These are phyloP conservation scores for Boletus speciosus DNA, from an alignment of 768 basidiomycete species.

Conservation along the genomic window DNA sequence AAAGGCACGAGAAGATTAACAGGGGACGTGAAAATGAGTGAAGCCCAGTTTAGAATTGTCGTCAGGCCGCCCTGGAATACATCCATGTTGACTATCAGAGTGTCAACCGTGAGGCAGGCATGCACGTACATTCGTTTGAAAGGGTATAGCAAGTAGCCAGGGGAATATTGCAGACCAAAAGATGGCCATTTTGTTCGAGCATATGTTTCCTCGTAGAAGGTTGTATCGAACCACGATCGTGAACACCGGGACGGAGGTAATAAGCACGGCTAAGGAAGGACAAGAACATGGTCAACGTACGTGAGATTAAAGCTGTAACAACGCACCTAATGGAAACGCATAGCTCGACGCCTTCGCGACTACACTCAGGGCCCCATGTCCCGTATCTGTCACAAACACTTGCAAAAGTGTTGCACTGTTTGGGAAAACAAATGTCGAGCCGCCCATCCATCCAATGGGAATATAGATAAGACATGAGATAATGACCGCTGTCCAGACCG, in stretches of 20 bases:
- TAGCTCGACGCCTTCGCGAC: constrained; percentile 18
- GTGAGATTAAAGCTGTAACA: neutral
- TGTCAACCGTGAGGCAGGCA: neutral
- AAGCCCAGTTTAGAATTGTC: constrained; percentile 24
- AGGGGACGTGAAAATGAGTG: constrained; percentile 23
- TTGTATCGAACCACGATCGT: constrained; percentile 25
- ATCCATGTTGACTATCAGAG: neutral
- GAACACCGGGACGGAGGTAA: constrained; percentile 25
- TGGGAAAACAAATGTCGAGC: constrained; percentile 9
- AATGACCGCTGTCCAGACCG: constrained; percentile 21
- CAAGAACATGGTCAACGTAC: neutral
- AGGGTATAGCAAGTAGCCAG: constrained; percentile 23
- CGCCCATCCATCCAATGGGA: constrained; percentile 23
- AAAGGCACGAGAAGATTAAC: constrained; percentile 24
- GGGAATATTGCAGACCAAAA: constrained; percentile 25
- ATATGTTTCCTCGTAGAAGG: constrained; percentile 23
- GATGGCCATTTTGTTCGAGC: constrained; percentile 20
- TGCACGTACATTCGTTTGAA: constrained; percentile 22
- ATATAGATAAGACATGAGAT: constrained; percentile 25
- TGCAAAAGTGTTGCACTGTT: constrained; percentile 16
- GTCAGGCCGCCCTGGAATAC: constrained; percentile 10
- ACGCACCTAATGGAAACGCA: constrained; percentile 20
- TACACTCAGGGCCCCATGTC: neutral
- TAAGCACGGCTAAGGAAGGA: constrained; percentile 17
- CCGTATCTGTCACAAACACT: constrained; percentile 6